Base-by-base conservation (phyloP, 805 yeast genomes). In the Maudiozyma bulderi region DNA sequence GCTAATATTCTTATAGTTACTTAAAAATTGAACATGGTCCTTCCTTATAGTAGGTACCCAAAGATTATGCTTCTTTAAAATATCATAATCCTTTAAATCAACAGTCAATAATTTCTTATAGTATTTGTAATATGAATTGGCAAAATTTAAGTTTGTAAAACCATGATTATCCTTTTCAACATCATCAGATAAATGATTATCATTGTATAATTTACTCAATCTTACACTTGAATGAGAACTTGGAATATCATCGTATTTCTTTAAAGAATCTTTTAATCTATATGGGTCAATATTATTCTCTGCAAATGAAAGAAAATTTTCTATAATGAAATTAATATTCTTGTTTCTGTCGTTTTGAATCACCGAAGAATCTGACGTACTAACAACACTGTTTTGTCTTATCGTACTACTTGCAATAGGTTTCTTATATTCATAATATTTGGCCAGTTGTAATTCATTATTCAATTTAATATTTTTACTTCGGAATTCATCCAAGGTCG, bases 11-110 rank as follows among this genome's bases (percentile, higher is more conserved):
- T 45, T 31, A 13, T n/a, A 35, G 4, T 28, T 28, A 9, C 15
- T 28, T 10, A 45, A 30, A 29, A 47, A 30, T 8, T 37, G 14
- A n/a, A 48, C 47, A 43, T 52, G 53, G 8, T 50, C 51, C 30
- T 47, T 47, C 29, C 48, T 52, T 13, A 60, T 48, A 5, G 52
- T 51, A 1, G 68, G 67, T 32, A 61, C 47, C 68, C 68, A 64
- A 51, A 64, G 40, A 32, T 59, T 61, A 46, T 61, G 63, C 38
- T 54, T 51, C 46, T 53, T 54, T 20, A 61, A 37, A 5, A 54
- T 45, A 30, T 54, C 53, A 20, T 48, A 43, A 15, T 56, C 57
- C 32, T 52, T 50, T 5, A 54, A 29, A 32, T 56, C 59, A 8
- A 58, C 58, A 4, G 57, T 53, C 10, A 56, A 50, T 13, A 62